These are phyloP conservation scores for Tetrapisispora phaffii DNA, from an alignment of 805 yeast species.

Conservation along the genomic window DNA sequence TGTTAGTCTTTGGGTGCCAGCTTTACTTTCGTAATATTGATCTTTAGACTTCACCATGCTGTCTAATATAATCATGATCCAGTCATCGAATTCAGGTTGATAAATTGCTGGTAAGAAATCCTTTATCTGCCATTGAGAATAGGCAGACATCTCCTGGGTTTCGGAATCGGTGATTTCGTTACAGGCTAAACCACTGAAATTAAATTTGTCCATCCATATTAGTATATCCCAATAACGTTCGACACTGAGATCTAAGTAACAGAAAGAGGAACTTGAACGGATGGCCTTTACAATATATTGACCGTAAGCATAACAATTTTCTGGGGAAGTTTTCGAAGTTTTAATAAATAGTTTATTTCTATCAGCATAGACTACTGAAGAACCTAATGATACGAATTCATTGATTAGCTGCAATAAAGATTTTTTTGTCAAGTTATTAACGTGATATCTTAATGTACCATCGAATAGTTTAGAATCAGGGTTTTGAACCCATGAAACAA, in stretches of 20 bases:
- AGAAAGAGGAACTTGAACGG: slow-evolving; percentile 71
- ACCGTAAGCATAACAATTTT: slow-evolving; percentile 83
- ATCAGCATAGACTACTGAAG: slow-evolving; percentile 69
- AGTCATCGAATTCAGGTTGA: slow-evolving; percentile 77
- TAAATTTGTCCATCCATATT: slow-evolving; percentile 89
- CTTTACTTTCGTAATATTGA: slow-evolving; percentile 17
- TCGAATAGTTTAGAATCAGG: slow-evolving; percentile 67
- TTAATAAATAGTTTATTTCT: slow-evolving; percentile 62
- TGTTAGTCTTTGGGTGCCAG: slow-evolving; percentile 54
- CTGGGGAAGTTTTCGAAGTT: slow-evolving; percentile 70
- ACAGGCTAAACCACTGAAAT: slow-evolving; percentile 66
- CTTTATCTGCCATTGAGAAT: slow-evolving; percentile 72
- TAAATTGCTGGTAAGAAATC: slow-evolving; percentile 63
- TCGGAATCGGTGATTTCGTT: slow-evolving; percentile 30
- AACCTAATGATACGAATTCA: slow-evolving; percentile 73
- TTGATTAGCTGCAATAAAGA: slow-evolving; percentile 67
- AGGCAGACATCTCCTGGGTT: slow-evolving; percentile 31
- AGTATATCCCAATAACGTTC: slow-evolving; percentile 84
- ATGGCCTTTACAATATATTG: slow-evolving; percentile 72
- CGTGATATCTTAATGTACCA: slow-evolving; percentile 71
- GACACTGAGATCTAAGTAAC: slow-evolving; percentile 66
- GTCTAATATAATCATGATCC: slow-evolving; percentile 72
- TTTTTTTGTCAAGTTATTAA: slow-evolving; percentile 76
- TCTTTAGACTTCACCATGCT: slow-evolving; percentile 49
- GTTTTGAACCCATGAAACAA: slow-evolving; percentile 80